Conservation (phyloP, 2,329 filamentous ascomycete genomes). For the Cercospora sesami region DNA sequence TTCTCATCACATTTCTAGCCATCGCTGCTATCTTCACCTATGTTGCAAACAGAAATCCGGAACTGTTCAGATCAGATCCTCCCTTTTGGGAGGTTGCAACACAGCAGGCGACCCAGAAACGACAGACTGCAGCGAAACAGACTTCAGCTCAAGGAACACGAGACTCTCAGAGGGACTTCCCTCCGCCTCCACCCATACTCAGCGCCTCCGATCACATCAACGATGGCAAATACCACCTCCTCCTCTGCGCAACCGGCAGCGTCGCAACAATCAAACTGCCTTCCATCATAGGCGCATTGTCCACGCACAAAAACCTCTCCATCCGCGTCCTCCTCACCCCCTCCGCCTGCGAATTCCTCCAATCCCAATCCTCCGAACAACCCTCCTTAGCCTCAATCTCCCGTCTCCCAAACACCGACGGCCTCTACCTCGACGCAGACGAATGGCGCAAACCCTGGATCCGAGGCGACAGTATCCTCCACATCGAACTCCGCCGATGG, state of each 20-base stretch:
- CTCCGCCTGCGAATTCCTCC: constrained; percentile 72
- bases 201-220: constrained; percentile 41
- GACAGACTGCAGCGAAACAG: background rate
- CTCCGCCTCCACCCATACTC: constrained; percentile 27
- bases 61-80: background rate
- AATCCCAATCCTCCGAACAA: constrained; percentile 74
- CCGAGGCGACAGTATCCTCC: constrained; percentile 75
- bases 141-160: background rate
- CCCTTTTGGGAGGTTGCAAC: background rate
- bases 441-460: constrained; percentile 83
- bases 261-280: constrained; percentile 84
- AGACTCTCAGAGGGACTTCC: background rate
- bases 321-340: constrained; percentile 82
- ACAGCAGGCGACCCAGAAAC: background rate
- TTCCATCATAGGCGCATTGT: constrained; percentile 55
- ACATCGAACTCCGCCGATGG: constrained; percentile 85
- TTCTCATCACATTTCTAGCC: background rate
- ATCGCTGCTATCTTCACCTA: constrained; percentile 5
- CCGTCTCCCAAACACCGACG: constrained; percentile 70
- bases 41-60: background rate
- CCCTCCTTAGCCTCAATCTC: constrained; percentile 63
- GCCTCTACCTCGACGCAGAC: constrained; percentile 76
- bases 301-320: constrained; percentile 58
- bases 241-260: constrained; percentile 68
- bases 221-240: constrained; percentile 60